Base-by-base conservation (phyloP, 2,329 filamentous ascomycete species). In the Pyricularia grisea region DNA sequence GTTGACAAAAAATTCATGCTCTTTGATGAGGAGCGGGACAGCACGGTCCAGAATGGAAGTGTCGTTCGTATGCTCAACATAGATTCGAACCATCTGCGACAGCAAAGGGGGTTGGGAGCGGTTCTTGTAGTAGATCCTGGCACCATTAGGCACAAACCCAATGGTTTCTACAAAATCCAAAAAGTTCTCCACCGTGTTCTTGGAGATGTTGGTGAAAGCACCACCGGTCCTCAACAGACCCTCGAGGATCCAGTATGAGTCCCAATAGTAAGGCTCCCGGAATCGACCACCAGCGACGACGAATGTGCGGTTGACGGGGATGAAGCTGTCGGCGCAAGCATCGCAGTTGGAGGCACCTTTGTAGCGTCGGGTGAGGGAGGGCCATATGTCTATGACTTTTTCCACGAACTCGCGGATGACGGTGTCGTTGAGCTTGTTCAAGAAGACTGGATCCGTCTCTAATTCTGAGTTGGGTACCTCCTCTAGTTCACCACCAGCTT, bases 221-320 rank as follows among this genome's bases (percentile, higher is more conserved):
- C 88, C 89, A 20, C 87, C 84, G 0, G 88, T 90, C 65, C 88
- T 84, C 42, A 91, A 77, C 28, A 91, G 80, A 28, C 89, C 89
- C 77, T 89, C 85, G 65, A 91, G 73, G 66, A 90, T 89, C 88
- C 87, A 90, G 78, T 85, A 90, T 36, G 87, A 88, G 76, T 91
- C 88, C 88, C 88, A 91, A 76, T 91, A 91, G 75, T 91, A 91
- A 1, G 87, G 84, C 77, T 91, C 89, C 42, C 88, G 82, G 80
- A 91, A 91, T 33, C 89, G 86, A n/a, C 89, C 88, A 14, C 88
- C 88, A 3, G 88, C 88, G 20, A 91, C 84, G n/a, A 91, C 87
- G 73, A 91, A 91, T 3, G 87, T 88, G 69, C 87, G 85, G 73
- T 89, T 89, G 70, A 91, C 75, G 7, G 88, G 86, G 69, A 91